A percentile compares a stretch with the other conserved stretches of the same genome.
Conservation (phyloP, 1,139 yeast species). For the Blastobotrys arbuscula region DNA sequence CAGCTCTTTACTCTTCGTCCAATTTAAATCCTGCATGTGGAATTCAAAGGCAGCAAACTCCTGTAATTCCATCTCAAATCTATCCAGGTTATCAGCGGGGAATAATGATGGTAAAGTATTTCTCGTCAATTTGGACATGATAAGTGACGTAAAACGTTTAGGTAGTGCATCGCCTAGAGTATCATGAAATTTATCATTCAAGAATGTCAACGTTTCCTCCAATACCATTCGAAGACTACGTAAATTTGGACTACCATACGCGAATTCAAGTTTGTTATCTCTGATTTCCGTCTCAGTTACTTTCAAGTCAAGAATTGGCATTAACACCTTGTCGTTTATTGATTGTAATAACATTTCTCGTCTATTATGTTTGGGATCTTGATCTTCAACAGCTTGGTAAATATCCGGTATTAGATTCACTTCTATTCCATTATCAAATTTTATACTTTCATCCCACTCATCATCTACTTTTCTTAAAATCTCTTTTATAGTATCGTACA, state of each 20-base stretch:
- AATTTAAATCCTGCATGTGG: constrained; percentile 18
- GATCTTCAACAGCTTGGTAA: constrained; percentile 20
- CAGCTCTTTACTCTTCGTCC: constrained; percentile 26
- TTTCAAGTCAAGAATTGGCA: constrained; percentile 21
- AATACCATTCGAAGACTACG: constrained; percentile 16
- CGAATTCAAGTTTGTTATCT: constrained; percentile 11
- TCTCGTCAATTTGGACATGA: constrained; percentile 20
- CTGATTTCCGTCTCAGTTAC: constrained; percentile 12
- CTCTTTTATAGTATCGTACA: constrained; percentile 9
- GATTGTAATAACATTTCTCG: constrained; percentile 20
- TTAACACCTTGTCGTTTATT: constrained; percentile 21
- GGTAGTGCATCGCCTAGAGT: constrained; percentile 18
- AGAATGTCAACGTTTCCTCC: constrained; percentile 15
- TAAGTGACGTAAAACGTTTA: constrained; percentile 22
- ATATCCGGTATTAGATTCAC: constrained; percentile 18
- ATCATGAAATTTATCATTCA: constrained; percentile 18
- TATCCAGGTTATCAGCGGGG: constrained; percentile 21
- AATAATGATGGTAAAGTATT: constrained; percentile 23
- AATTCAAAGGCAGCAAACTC: constrained; percentile 24
- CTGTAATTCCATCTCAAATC: constrained; percentile 19
- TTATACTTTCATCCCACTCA: constrained; percentile 21
- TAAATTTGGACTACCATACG: constrained; percentile 1
- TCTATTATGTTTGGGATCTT: constrained; percentile 17
- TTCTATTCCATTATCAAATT: constrained; percentile 13
- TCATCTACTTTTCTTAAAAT: constrained; percentile 17